Conservation (phyloP, 306 rosid genomes). For the Quercus dentata region DNA sequence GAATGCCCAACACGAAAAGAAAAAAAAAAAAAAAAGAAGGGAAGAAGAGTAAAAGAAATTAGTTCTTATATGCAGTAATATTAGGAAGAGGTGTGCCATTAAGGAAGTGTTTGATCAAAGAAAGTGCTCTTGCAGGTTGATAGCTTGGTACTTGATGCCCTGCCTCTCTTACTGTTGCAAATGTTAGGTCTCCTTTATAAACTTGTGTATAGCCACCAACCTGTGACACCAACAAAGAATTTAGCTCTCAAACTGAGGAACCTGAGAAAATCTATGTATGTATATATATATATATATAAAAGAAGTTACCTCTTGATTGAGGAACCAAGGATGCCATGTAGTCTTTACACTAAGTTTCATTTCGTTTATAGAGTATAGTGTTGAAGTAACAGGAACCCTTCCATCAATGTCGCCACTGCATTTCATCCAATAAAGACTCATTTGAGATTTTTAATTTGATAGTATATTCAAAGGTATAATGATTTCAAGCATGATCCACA, state of each 20-base stretch:
- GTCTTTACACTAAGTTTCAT: conserved; percentile 62
- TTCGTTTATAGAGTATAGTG: conserved; percentile 61
- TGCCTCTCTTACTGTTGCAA: conserved; percentile 75
- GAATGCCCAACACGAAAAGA: no score
- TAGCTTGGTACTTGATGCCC: conserved; percentile 89
- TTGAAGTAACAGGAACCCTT: conserved; percentile 87
- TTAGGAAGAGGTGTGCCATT: conserved; percentile 54
- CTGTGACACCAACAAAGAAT: conserved; percentile 22
- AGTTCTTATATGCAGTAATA: conserved; percentile 1
- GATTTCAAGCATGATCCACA: neutral
- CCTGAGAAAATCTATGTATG: no score
- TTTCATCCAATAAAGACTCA: conserved; percentile 6
- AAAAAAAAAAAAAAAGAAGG: no score
- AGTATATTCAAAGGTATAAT: no score
- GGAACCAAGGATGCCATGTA: conserved; percentile 70
- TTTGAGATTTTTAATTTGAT: neutral
- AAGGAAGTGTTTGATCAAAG: conserved; percentile 63
- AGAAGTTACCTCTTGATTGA: conserved; percentile 54
- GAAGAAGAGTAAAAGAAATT: neutral
- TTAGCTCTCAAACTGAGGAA: neutral
- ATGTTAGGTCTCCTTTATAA: conserved; percentile 57
- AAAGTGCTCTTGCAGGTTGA: conserved; percentile 69
- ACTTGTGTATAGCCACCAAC: conserved; percentile 69
- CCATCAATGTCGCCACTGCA: conserved; percentile 85
- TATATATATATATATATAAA: no score